Evolutionary conservation across 768 basidiomycete genomes (phyloP), one percentile per base, ranked within the genome.

Genomic region (Tricholomella constricta): DNA sequence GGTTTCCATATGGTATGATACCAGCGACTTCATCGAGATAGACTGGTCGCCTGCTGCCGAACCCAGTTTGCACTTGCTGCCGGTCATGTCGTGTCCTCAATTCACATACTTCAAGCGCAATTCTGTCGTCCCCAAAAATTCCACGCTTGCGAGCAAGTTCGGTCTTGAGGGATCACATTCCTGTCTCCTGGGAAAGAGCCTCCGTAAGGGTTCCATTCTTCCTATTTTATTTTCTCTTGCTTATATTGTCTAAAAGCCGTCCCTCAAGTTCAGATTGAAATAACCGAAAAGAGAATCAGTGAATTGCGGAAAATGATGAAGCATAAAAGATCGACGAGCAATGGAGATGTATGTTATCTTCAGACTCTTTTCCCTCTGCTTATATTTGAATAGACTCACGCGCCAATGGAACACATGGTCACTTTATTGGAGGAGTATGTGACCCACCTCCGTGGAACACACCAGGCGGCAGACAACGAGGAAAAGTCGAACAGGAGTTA

Each of bases 131-230:
- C 62, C 72, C 11, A 69, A 70, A 10, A 72, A 71, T 35, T 71
- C 76, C 25, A 65, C 69, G 3, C 76, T 78, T 53, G 70, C 69
- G 32, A 87, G 80, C 61, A 96, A 94, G 69, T 98, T 98, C 64
- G 95, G 94, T 1, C 72, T 79, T 27, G 95, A 98, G 67, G 71
- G 82, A 37, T 87, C 91, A 2, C 95, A 98, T 65, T 75, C 78
- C 0, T 98, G 94, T 67, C 74, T 89, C 37, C 78, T 94, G 25
- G 88, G 89, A 11, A 79, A 82, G 60, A 83, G 87, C 69, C 77
- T 81, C 15, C 82, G 90, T 90, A 63, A 61, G 85, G 72, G 9
- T 15, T 15, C 27, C 32, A 20, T n/a, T 26, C 3, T 34, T n/a
- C 17, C 36, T 8, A 52, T 35, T 6, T 17, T n/a, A n/a, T 7